Conservation (phyloP, 768 basidiomycete genomes). For the Imleria badia region DNA sequence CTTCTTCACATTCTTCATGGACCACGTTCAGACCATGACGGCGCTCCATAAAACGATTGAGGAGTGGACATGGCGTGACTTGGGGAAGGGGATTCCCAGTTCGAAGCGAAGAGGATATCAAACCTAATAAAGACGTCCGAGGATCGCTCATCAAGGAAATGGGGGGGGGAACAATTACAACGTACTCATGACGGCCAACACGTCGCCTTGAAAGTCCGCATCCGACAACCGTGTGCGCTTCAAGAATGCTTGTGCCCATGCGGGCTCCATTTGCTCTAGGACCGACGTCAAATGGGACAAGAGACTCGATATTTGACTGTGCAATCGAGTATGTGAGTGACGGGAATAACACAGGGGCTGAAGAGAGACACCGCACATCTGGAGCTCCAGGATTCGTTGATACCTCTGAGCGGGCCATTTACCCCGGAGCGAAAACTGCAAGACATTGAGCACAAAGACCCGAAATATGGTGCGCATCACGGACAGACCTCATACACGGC, state of each 20-base stretch:
- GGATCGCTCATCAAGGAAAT: neutral
- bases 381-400: constrained; percentile 63
- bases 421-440: constrained; percentile 74
- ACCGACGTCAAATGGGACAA: constrained; percentile 76
- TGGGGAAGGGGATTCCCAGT: constrained; percentile 78
- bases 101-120: constrained; percentile 74
- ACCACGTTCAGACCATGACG: constrained; percentile 68
- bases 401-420: constrained; percentile 82
- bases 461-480: neutral
- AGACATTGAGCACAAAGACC: neutral
- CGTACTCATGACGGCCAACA: constrained; percentile 78
- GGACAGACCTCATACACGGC: constrained; percentile 61
- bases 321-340: constrained; percentile 3
- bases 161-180: too few species aligned
- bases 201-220: constrained; percentile 79
- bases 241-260: constrained; percentile 78
- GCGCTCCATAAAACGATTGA: constrained; percentile 45
- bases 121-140: constrained; percentile 41
- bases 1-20: constrained; percentile 68
- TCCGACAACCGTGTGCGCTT: constrained; percentile 73
- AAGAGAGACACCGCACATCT: constrained; percentile 48
- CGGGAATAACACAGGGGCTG: neutral
- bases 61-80: constrained; percentile 75
- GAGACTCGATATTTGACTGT: constrained; percentile 65
- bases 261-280: constrained; percentile 66